Percentiles rank a stretch among this genome's conserved stretches.
phyloP scores from a whole-genome alignment of 1,284 basidiomycete genomes.

The Puccinia sorghi region DNA sequence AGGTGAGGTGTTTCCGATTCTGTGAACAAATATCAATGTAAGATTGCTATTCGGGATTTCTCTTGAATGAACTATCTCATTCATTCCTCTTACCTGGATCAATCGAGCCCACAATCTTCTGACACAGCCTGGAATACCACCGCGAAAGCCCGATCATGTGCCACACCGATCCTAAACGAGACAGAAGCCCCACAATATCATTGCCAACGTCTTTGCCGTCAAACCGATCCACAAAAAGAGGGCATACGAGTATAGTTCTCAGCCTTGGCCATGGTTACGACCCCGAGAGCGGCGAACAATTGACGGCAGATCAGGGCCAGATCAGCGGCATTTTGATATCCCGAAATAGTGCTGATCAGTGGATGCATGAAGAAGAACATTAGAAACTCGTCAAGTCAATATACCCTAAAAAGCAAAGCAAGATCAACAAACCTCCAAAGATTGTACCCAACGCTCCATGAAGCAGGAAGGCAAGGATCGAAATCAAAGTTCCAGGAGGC shows the following conservation, averaged over 20 bases:
- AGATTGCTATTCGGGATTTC: background rate
- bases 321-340: conserved; percentile 22
- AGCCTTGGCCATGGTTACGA: background rate
- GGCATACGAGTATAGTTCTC: conserved; percentile 16
- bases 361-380: background rate
- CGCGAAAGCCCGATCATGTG: conserved; percentile 23
- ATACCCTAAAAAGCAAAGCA: background rate
- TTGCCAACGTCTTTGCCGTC: background rate
- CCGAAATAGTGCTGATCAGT: background rate
- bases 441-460: conserved; percentile 18
- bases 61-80: background rate
- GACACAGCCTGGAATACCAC: conserved; percentile 26
- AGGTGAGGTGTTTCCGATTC: conserved; percentile 25
- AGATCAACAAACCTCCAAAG: conserved; percentile 27
- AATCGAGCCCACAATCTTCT: conserved; percentile 16
- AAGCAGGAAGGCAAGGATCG: background rate
- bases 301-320: conserved; percentile 7
- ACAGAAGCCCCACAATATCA: background rate
- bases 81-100: conserved; percentile 2
- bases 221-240: background rate
- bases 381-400: background rate
- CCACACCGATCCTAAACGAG: conserved; percentile 26
- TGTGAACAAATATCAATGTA: background rate
- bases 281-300: conserved; percentile 1
- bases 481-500: background rate